Evolutionary conservation across 257 asterid species (phyloP), one percentile per base, ranked within the genome.

Genomic region (Solanum ossicruentum): DNA sequence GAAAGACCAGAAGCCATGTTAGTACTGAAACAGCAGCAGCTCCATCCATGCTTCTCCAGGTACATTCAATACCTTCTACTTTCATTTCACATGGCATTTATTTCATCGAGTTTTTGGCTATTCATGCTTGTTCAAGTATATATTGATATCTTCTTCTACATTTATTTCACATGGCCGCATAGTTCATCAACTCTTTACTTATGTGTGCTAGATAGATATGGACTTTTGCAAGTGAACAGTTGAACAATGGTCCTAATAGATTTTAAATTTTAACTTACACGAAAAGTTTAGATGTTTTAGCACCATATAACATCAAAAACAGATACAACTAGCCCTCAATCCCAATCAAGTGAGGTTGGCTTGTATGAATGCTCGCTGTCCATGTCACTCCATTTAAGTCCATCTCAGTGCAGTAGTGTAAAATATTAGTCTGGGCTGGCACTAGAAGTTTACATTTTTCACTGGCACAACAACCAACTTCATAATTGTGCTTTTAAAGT

Each of bases 31-130:
- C 90, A 21, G 80, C 87, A 78, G 89, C 88, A 58, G 92, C 87
- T 39, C 91, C 93, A 73, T 92, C 95, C 77, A 86, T 89, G 91
- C 95, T 92, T 91, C 92, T 87, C 82, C 95, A 92, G 95, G 95
- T 92, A 87, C 55, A 80, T 17, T 80, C 51, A 8, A 66, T 81
- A 65, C 43, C 18, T 39, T 45, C 5, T 77, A 52, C 65, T 15
- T 26, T 16, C 65, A 77, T 77, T 51, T 77, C 82, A 26, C 65
- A 51, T 77, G 63, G 1, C 17, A 77, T 51, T 26, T 26, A 9
- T 49, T 77, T 77, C 1, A 0, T 16, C 32, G 0, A 73, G 57
- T 47, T 47, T 47, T 21, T 73, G 60, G 60, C 3, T 73, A 73
- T 45, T 54, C 81, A 21, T 73, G 81, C 81, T 73, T 73, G 60